phyloP scores from a whole-genome alignment of 768 basidiomycete genomes.

The Collybia mongolica region DNA sequence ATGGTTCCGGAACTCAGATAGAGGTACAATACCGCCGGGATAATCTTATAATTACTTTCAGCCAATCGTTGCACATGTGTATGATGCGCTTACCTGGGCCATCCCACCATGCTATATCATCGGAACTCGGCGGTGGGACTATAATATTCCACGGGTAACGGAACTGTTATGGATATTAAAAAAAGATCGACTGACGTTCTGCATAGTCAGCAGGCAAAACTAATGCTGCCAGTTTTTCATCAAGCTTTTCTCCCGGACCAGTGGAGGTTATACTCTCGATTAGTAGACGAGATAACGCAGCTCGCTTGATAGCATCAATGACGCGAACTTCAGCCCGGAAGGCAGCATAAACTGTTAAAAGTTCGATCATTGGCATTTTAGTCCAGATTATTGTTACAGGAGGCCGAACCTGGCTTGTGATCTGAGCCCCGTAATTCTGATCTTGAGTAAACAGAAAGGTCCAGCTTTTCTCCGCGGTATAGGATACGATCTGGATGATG shows the following conservation, averaged over 20 bases:
- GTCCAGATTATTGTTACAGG: too few relatives aligned
- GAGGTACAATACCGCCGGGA: constrained; percentile 54
- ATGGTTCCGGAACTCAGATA: constrained; percentile 37
- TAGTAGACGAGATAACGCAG: constrained; percentile 64
- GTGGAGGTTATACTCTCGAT: constrained; percentile 64
- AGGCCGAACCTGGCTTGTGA: constrained; percentile 86
- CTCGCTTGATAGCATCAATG: constrained; percentile 76
- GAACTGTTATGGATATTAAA: not conserved
- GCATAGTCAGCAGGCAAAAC: constrained; percentile 43
- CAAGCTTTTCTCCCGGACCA: constrained; percentile 63
- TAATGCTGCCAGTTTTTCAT: constrained; percentile 67
- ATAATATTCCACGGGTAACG: not conserved
- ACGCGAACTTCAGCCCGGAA: constrained; percentile 78
- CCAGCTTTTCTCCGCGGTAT: constrained; percentile 71
- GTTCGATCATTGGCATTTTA: constrained; percentile 5
- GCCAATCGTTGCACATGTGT: not conserved
- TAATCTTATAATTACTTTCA: constrained; percentile 37
- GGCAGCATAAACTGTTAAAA: constrained; percentile 72
- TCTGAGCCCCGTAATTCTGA: constrained; percentile 91
- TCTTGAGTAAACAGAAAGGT: constrained; percentile 77
- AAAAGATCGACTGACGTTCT: constrained; percentile 37
- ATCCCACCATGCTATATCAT: constrained; percentile 80
- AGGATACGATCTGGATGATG: constrained; percentile 81
- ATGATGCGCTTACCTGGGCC: constrained; percentile 47
- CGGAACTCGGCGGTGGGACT: constrained; percentile 89